Evolutionary conservation across 176 grass and related monocot genomes (phyloP).

Genomic region (Poa pratensis): DNA sequence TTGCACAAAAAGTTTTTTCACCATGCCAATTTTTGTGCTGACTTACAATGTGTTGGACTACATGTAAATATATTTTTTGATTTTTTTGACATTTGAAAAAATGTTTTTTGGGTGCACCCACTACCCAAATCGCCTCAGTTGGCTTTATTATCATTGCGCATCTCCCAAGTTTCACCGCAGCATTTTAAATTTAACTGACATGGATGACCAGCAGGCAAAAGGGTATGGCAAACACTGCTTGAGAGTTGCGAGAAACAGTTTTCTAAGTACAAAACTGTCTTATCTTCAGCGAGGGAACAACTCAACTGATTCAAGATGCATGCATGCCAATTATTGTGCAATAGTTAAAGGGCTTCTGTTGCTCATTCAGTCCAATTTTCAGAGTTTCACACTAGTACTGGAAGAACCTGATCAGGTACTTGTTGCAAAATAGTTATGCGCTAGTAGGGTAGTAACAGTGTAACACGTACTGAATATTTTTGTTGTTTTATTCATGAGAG

Average conservation of each 20-base stretch:
- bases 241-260: constrained; percentile 7
- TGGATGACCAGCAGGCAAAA: constrained; percentile 30
- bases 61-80: no score
- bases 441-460: not conserved
- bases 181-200: not conserved
- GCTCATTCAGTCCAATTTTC: constrained; percentile 41
- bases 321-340: constrained; percentile 8
- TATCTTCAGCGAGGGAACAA: constrained; percentile 21
- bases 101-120: no score
- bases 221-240: constrained; percentile 34
- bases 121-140: no score
- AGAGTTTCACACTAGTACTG: constrained; percentile 27
- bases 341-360: not conserved
- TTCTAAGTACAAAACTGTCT: constrained; percentile 35
- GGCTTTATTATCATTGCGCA: not conserved
- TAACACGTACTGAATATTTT: constrained; percentile 9
- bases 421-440: constrained; percentile 22
- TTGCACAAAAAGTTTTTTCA: no score
- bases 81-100: no score
- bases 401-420: not conserved
- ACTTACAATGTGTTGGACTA: no score
- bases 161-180: constrained; percentile 2
- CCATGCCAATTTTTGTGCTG: no score
- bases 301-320: not conserved
- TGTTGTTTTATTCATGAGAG: constrained; percentile 30